Evolutionary conservation across 192 early-diverging fungal genomes (phyloP).

Genomic region (Gamsiella multidivaricata): DNA sequence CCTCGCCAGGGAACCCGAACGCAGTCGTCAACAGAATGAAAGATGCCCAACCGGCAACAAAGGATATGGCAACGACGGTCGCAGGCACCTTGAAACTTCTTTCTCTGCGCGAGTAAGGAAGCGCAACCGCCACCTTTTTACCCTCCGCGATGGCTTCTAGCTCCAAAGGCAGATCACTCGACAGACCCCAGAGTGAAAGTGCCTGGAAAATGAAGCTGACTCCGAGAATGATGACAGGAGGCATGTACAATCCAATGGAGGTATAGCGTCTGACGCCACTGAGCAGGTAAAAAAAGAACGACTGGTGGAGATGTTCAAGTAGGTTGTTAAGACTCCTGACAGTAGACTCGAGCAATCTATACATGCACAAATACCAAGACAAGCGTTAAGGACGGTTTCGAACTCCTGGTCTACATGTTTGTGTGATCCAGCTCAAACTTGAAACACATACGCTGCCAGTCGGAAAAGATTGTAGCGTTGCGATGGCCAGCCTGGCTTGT

Average conservation of each 20-base stretch:
- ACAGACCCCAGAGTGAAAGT: conserved; percentile 63
- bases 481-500: conserved; percentile 42
- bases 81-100: conserved; percentile 32
- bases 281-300: conserved; percentile 97
- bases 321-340: conserved; percentile 91
- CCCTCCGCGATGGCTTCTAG: conserved; percentile 48
- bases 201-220: conserved; percentile 78
- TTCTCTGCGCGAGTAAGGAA: conserved; percentile 54
- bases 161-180: conserved; percentile 48
- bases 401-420: too few species aligned
- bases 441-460: conserved; percentile 66
- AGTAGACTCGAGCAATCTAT: conserved; percentile 80
- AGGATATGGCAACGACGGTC: conserved; percentile 20
- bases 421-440: too few species aligned
- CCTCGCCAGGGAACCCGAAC: conserved; percentile 38
- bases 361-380: neutral
- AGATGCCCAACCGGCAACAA: conserved; percentile 41
- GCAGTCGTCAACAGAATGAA: conserved; percentile 35
- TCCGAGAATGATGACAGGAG: conserved; percentile 82
- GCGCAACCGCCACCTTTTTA: conserved; percentile 33
- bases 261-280: conserved; percentile 81
- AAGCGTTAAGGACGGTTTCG: too few species aligned
- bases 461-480: conserved; percentile 58
- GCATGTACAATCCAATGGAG: conserved; percentile 91
- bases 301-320: conserved; percentile 94